Conservation (phyloP, 306 rosid genomes). For the Begonia masoniana region DNA sequence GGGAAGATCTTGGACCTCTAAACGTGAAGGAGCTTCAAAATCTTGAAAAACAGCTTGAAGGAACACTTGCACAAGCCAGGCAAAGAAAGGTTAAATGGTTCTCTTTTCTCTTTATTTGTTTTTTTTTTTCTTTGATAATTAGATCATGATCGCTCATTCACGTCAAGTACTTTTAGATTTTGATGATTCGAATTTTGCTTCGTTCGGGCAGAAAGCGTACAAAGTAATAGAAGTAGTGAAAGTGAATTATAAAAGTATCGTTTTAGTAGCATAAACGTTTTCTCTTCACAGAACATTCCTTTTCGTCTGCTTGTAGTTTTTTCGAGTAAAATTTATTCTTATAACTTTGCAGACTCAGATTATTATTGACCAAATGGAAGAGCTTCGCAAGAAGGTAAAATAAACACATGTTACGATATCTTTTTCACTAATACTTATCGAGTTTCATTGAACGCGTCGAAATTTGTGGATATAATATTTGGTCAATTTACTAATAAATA, state of each 20-base stretch:
- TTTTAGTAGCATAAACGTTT: too few species aligned
- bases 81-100: slow-evolving; percentile 54
- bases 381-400: slow-evolving; percentile 57
- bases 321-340: not conserved
- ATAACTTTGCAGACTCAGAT: slow-evolving; percentile 50
- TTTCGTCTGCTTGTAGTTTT: not conserved
- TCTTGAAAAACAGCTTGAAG: slow-evolving; percentile 95
- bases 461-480: not conserved
- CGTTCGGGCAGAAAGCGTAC: too few species aligned
- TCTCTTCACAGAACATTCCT: too few species aligned
- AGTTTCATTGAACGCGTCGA: not conserved
- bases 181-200: too few species aligned
- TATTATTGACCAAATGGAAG: slow-evolving; percentile 72
- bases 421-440: not conserved
- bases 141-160: not conserved
- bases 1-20: slow-evolving; percentile 93
- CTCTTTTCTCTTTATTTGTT: not conserved
- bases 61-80: slow-evolving; percentile 63
- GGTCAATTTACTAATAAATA: slow-evolving; percentile 13
- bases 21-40: slow-evolving; percentile 69
- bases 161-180: not conserved
- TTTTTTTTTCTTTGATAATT: not conserved
- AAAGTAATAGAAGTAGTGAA: too few species aligned
- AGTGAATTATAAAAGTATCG: too few species aligned
- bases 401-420: not conserved